These are phyloP conservation scores for Talaromyces sp. DNA, from an alignment of 2,329 filamentous ascomycete genomes.

Conservation along the genomic window DNA sequence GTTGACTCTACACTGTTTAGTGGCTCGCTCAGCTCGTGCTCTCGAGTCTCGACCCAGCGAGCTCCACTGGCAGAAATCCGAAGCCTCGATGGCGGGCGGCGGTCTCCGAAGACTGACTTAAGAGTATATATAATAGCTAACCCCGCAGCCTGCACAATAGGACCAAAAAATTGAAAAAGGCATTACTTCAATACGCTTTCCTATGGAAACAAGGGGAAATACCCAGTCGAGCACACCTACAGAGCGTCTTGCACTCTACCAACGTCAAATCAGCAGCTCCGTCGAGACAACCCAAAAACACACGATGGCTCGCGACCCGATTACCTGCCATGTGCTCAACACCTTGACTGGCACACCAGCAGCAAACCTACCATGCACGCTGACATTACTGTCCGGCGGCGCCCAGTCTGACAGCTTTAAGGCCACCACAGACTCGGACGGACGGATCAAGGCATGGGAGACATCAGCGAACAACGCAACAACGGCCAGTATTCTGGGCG, in stretches of 20 bases:
- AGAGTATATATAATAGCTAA: not conserved
- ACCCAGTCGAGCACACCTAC: conserved; percentile 20
- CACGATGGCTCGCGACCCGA: conserved; percentile 39
- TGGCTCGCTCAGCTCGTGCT: not conserved
- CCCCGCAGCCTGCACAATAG: not conserved
- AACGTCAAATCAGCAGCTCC: conserved; percentile 23
- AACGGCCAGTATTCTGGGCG: conserved; percentile 24
- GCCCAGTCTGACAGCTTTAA: conserved; percentile 21
- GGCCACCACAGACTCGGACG: conserved; percentile 41
- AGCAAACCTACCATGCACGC: conserved; percentile 43
- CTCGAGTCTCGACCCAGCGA: not conserved
- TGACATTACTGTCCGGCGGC: conserved; percentile 53
- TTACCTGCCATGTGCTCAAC: conserved; percentile 48
- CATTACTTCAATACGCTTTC: conserved; percentile 8
- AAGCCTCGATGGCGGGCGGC: conserved; percentile 22
- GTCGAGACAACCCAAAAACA: not conserved
- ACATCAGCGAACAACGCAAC: not conserved
- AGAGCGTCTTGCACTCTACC: conserved; percentile 29
- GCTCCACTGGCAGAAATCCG: conserved; percentile 14
- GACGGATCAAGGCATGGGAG: conserved; percentile 33
- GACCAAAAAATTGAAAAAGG: not conserved
- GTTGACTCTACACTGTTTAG: not conserved
- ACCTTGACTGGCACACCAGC: conserved; percentile 41
- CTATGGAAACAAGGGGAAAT: not conserved
- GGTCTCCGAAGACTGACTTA: conserved; percentile 23